A percentile compares a stretch with the other conserved stretches of the same genome.
Conservation (phyloP, 1,284 basidiomycete genomes). For the Entoloma clypeatum region DNA sequence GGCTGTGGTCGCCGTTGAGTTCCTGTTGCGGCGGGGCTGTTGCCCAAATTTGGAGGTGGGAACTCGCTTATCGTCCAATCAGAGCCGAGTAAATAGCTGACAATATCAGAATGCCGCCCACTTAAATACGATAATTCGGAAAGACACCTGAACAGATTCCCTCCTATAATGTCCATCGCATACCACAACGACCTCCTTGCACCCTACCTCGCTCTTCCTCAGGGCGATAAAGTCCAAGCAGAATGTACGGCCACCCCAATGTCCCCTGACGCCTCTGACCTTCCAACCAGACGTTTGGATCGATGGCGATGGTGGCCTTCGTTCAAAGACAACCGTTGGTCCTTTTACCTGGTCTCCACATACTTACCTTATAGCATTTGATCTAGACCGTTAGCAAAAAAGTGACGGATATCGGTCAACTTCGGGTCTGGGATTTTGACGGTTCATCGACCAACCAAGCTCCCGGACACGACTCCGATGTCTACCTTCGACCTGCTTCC, state of each 20-base stretch:
- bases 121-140: constrained; percentile 27
- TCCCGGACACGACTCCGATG: constrained; percentile 92
- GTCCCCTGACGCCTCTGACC: constrained; percentile 20
- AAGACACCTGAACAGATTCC: not conserved
- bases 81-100: constrained; percentile 30
- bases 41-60: constrained; percentile 11
- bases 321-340: constrained; percentile 88
- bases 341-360: constrained; percentile 8
- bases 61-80: constrained; percentile 40
- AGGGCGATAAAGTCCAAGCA: constrained; percentile 87
- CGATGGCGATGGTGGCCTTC: constrained; percentile 88
- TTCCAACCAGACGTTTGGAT: constrained; percentile 83
- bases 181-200: constrained; percentile 84
- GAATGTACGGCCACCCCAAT: constrained; percentile 63
- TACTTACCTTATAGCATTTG: constrained; percentile 10
- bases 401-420: constrained; percentile 81
- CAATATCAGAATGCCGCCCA: constrained; percentile 25
- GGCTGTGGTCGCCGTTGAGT: constrained; percentile 19
- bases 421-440: constrained; percentile 99
- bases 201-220: constrained; percentile 81
- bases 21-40: constrained; percentile 11
- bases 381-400: constrained; percentile 80
- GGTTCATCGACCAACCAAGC: constrained; percentile 97
- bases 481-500: constrained; percentile 95
- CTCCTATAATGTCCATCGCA: constrained; percentile 20